Conservation (phyloP, 78 protist species). For the Chrysochromulina parva region DNA sequence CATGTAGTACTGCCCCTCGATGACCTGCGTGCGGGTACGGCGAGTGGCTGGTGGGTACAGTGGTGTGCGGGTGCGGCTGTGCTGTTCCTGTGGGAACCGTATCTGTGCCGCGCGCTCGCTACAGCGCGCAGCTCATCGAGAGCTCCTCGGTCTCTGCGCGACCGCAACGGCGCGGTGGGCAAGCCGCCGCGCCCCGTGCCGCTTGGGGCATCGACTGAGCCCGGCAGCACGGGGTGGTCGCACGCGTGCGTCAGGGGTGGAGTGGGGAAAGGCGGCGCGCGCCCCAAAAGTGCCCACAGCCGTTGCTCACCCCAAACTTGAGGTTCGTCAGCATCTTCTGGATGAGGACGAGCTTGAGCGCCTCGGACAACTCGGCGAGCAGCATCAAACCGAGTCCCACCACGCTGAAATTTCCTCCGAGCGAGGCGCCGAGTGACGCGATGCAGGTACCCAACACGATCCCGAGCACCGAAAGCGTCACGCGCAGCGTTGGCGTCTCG, state of each 20-base stretch:
- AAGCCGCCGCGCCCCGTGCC: neutral
- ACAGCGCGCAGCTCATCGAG: too few species aligned
- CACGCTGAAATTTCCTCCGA: too few species aligned
- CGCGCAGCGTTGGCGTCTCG: constrained; percentile 1
- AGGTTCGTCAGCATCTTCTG: constrained; percentile 36
- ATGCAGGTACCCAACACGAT: constrained; percentile 1
- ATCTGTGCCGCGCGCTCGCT: too few species aligned
- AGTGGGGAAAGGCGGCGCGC: neutral
- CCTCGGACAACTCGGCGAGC: constrained; percentile 9
- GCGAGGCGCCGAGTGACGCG: constrained; percentile 6
- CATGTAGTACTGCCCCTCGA: constrained; percentile 31
- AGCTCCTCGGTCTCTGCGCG: neutral
- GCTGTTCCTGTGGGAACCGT: too few species aligned
- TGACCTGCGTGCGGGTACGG: too few species aligned
- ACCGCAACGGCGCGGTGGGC: neutral
- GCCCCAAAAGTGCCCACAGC: too few species aligned
- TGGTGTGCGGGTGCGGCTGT: too few species aligned
- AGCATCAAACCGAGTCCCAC: neutral
- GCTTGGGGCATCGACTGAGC: neutral
- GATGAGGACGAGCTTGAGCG: constrained; percentile 36
- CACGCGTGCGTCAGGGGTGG: neutral
- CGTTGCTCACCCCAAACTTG: constrained; percentile 13
- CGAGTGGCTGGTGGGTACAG: too few species aligned
- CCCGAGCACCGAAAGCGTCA: neutral
- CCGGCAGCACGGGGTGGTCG: too few species aligned